Conservation (phyloP, 2,329 filamentous ascomycete species). For the Aspergillus arachidicola region DNA sequence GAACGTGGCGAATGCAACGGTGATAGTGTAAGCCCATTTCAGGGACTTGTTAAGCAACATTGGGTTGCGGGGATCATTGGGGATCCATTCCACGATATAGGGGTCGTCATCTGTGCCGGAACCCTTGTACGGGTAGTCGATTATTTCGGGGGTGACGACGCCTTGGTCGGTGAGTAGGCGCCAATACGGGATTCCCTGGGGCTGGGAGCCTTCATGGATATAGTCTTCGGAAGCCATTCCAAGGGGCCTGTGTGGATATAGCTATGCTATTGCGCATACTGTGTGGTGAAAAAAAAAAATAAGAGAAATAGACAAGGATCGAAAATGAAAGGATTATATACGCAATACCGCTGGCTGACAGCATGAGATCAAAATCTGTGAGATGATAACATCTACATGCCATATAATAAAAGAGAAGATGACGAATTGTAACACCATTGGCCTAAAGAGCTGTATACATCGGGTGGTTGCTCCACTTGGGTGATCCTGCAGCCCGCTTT, state of each 20-base stretch:
- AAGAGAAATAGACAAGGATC: not conserved
- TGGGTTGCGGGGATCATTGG: constrained; percentile 68
- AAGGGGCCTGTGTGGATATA: not conserved
- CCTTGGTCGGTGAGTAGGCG: constrained; percentile 60
- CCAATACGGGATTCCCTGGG: constrained; percentile 44
- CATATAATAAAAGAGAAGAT: not conserved
- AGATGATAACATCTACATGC: not conserved
- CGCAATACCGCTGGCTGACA: not conserved
- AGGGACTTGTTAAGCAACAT: constrained; percentile 58
- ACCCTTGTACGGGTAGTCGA: constrained; percentile 60
- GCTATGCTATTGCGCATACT: not conserved
- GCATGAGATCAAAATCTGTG: not conserved
- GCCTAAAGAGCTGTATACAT: not conserved
- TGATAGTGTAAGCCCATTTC: constrained; percentile 68
- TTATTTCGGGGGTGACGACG: constrained; percentile 59
- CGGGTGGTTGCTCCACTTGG: not conserved
- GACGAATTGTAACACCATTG: not conserved
- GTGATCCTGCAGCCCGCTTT: not conserved
- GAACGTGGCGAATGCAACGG: constrained; percentile 68
- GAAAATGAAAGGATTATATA: not conserved
- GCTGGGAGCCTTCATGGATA: not conserved
- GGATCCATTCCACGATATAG: constrained; percentile 69
- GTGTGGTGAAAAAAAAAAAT: not conserved
- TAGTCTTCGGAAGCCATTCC: not conserved
- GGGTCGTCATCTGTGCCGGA: constrained; percentile 68